phyloP scores from a whole-genome alignment of 768 basidiomycete genomes.

The Boletus tomentosulus region DNA sequence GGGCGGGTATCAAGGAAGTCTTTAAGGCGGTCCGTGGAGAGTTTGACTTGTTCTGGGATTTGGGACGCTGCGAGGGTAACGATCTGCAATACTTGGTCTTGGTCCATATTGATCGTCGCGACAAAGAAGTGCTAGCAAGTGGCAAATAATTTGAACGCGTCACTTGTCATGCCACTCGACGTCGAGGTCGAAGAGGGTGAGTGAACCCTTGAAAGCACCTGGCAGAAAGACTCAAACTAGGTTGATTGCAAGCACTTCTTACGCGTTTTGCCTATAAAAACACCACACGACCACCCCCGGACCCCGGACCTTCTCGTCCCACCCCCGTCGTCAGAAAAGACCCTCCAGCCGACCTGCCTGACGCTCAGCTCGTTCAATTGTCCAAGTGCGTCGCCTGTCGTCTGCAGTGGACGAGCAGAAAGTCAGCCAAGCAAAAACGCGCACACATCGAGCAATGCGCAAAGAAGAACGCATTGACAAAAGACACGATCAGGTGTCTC shows the following conservation, averaged over 20 bases:
- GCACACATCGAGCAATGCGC: conserved; percentile 66
- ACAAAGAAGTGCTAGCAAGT: neutral
- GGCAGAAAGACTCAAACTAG: neutral
- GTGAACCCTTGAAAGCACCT: neutral
- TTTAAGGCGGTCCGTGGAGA: conserved; percentile 59
- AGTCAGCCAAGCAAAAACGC: conserved; percentile 58
- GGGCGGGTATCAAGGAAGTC: conserved; percentile 56
- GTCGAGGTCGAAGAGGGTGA: neutral
- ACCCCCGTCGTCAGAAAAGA: conserved; percentile 4
- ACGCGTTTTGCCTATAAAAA: conserved; percentile 40
- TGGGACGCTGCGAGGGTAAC: conserved; percentile 71
- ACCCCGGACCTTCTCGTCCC: conserved; percentile 2
- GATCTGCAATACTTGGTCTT: conserved; percentile 63
- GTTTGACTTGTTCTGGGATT: conserved; percentile 47
- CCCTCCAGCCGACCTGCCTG: conserved; percentile 36
- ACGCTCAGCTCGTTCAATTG: conserved; percentile 44
- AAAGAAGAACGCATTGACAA: conserved; percentile 49
- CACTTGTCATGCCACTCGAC: conserved; percentile 25
- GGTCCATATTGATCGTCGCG: conserved; percentile 24
- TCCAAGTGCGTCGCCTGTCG: conserved; percentile 63
- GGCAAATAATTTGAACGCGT: conserved; percentile 43
- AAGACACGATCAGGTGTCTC: conserved; percentile 52
- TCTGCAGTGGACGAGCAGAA: conserved; percentile 64
- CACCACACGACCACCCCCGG: neutral
- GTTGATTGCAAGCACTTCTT: conserved; percentile 9